Base-by-base conservation (phyloP, 2,329 filamentous ascomycete genomes). In the Claviceps sp. region DNA sequence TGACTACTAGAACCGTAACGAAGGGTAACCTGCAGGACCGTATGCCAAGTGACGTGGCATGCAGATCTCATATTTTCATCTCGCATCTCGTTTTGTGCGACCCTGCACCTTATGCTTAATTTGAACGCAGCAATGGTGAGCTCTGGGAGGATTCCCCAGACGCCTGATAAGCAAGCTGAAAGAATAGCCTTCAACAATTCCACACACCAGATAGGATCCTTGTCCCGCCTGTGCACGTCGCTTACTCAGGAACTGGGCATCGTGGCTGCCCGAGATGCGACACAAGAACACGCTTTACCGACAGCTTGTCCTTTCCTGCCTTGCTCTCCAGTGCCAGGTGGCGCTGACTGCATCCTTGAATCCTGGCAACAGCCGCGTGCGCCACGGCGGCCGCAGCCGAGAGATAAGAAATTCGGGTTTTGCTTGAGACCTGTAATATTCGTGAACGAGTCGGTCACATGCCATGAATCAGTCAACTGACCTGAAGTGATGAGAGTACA, bases 81-180 rank as follows among this genome's bases (percentile, higher is more conserved):
- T 9, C 8, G 18, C 20, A 26, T 26, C 43, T 45, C 18, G 22
- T 18, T 24, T 5, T 18, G 18, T 50, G 48, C 40, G 16, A 37
- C 48, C 11, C 18, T n/a, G 13, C 40, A 7, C 24, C 48, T 44
- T 45, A 50, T 50, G 48, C 48, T 50, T 50, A 50, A 50, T 43
- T 44, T 44, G 37, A 18, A 42, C 30, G 48, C 9, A 16, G 14
- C 44, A 47, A 30, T 47, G 4, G 43, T 3, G 13, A 45, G 22
- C 4, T 11, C 26, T 30, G 26, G 26, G 26, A 43, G 18, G 1
- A 43, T 8, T 18, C 7, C 6, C n/a, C 2, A 41, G 38, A 20
- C 4, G 4, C 8, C 22, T 9, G 22, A 44, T 44, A 14, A 30
- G 18, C 24, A 45, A 43, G 37, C 37, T 26, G 47, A 40, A 48